phyloP scores from a whole-genome alignment of 2,329 filamentous ascomycete genomes.

The Decorospora gaudefroyi region DNA sequence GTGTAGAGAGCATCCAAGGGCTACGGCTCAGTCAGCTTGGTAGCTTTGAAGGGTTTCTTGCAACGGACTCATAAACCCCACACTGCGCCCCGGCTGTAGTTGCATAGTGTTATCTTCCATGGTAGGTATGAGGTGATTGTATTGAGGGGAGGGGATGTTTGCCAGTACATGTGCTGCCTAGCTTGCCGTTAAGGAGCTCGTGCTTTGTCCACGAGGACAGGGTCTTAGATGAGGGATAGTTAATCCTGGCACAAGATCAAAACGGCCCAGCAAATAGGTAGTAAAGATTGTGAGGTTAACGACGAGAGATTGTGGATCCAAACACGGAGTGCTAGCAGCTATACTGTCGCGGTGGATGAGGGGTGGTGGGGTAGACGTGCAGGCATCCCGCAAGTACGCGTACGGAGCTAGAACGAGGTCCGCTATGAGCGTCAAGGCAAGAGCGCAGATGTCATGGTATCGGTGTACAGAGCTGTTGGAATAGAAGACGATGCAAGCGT shows the following conservation, averaged over 20 bases:
- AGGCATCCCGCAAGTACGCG: conserved; percentile 2
- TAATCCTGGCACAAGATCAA: too few relatives aligned
- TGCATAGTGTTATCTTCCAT: conserved; percentile 45
- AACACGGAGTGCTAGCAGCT: background rate
- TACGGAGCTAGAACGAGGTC: background rate
- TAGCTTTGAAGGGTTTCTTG: background rate
- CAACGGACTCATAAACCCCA: conserved; percentile 49
- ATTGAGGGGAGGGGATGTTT: conserved; percentile 2
- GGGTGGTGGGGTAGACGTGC: conserved; percentile 19
- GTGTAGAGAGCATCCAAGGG: conserved; percentile 87
- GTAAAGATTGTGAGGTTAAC: background rate
- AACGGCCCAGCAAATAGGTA: background rate
- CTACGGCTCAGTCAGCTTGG: conserved; percentile 53
- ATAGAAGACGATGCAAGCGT: too few relatives aligned
- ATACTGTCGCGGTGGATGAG: conserved; percentile 11
- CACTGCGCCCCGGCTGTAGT: conserved; percentile 34
- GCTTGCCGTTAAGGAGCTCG: conserved; percentile 18
- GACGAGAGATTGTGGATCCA: background rate
- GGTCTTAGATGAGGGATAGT: too few relatives aligned
- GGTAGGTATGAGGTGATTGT: conserved; percentile 3
- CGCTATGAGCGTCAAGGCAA: background rate
- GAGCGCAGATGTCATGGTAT: background rate
- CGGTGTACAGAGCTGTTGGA: too few relatives aligned
- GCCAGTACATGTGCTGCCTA: conserved; percentile 15
- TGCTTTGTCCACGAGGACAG: conserved; percentile 37